phyloP scores from a whole-genome alignment of 2,329 filamentous ascomycete species.

The Dactylellina haptotyla region DNA sequence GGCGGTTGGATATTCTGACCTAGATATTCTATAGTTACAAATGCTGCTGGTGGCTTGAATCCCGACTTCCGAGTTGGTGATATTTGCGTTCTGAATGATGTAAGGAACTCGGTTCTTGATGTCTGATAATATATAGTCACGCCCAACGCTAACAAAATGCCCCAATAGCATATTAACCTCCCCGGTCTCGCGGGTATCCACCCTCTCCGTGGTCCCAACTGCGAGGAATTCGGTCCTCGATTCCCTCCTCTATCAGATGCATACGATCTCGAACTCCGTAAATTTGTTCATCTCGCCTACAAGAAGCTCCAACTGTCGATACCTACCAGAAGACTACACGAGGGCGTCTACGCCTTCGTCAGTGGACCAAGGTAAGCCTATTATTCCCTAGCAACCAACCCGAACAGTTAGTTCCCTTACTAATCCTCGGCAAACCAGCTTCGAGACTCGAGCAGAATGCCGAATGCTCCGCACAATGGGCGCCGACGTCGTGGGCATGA shows the following conservation, averaged over 20 bases:
- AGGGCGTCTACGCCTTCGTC: constrained; percentile 74
- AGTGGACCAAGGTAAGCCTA: constrained; percentile 69
- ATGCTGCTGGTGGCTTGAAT: constrained; percentile 74
- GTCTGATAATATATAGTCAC: not conserved
- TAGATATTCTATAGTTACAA: constrained; percentile 67
- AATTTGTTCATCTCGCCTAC: constrained; percentile 70
- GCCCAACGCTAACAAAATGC: constrained; percentile 55
- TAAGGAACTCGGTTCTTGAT: constrained; percentile 59
- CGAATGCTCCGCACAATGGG: constrained; percentile 70
- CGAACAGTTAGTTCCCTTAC: too few relatives aligned
- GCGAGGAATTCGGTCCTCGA: constrained; percentile 70
- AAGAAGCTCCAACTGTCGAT: constrained; percentile 64
- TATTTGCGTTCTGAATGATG: constrained; percentile 73
- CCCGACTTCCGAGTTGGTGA: constrained; percentile 73
- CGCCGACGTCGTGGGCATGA: constrained; percentile 77
- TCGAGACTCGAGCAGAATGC: constrained; percentile 74
- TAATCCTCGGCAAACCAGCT: constrained; percentile 63
- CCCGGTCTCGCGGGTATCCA: constrained; percentile 71
- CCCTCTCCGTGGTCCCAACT: constrained; percentile 72
- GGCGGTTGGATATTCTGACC: constrained; percentile 1
- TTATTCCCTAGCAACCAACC: not conserved
- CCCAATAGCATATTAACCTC: constrained; percentile 70
- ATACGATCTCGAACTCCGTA: constrained; percentile 71
- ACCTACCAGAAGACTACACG: constrained; percentile 68
- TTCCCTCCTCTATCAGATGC: constrained; percentile 74